Base-by-base conservation (phyloP, 805 yeast genomes). In the Cyberlindnera mycetangii region DNA sequence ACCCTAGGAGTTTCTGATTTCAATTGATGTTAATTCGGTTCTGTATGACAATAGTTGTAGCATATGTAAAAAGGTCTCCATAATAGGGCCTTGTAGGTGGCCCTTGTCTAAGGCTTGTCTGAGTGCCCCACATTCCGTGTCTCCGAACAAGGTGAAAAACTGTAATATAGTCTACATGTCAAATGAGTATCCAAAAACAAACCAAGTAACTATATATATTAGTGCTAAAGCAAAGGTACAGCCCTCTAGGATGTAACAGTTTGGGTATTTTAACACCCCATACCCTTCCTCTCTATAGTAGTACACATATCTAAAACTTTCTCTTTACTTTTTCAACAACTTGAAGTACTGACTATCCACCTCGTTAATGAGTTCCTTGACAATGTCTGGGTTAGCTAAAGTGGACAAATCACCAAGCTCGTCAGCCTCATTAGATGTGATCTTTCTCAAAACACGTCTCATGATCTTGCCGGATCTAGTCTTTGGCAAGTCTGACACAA, bases 391-490 rank as follows among this genome's bases (percentile, higher is more conserved):
- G 62, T 85, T 85, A 39, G 89, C 79, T 61, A 85, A 75, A 14
- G 93, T 85, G 30, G 88, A 72, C 50, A 81, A 78, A 69, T 85
- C 93, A 52, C 93, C 93, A 59, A 85, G 72, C 68, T 83, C 89
- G 61, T 85, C 90, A 51, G 83, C 85, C 67, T 85, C 92, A 52
- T 80, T 74, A 38, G 89, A 83, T 39, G 83, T 70, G 49, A 85
- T 72, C 71, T 85, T 85, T 70, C 93, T 78, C 65, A 85, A 74
- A 60, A 85, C 84, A 71, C 93, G 77, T 77, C 93, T 81, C 93
- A 85, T 85, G 56, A 85, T 85, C 71, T 85, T 85, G 61, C 93
- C 93, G 5, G 89, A 83, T 72, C 93, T 80, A 11, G 93, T 85
- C 75, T 85, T 85, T 60, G 93, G 93, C 65, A 85, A 78, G 63